These are phyloP conservation scores for Silene latifolia DNA, from an alignment of 148 eudicot genomes.

Conservation along the genomic window DNA sequence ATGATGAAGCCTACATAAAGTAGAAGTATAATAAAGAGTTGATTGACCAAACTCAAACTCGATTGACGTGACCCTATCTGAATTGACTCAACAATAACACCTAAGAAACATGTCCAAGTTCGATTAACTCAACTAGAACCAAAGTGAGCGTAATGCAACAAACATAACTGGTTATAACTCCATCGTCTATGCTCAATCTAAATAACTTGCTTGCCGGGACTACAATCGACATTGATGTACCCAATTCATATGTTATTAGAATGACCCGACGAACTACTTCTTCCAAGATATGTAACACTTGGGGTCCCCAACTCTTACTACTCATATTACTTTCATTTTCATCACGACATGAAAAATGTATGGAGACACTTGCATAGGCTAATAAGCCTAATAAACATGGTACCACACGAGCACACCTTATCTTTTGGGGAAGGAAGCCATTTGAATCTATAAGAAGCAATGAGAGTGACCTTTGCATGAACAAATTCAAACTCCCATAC, in stretches of 20 bases:
- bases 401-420: not conserved
- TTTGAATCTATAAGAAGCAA: not conserved
- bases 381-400: not conserved
- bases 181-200: not conserved
- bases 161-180: no score
- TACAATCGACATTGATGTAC: not conserved
- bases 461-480: constrained; percentile 3
- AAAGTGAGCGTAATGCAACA: no score
- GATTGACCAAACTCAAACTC: no score
- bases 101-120: no score
- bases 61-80: no score
- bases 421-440: not conserved
- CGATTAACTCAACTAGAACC: no score
- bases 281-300: not conserved
- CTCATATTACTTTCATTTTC: not conserved
- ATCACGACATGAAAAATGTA: not conserved
- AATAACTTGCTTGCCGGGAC: not conserved
- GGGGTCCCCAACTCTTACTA: not conserved
- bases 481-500: not conserved
- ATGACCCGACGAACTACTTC: not conserved
- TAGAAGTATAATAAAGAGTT: no score
- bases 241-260: not conserved
- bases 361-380: not conserved
- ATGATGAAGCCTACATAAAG: no score
- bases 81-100: no score